Percentiles rank a stretch among this genome's conserved stretches.
These are phyloP conservation scores for Torulaspora gathmanii DNA, from an alignment of 805 yeast species.

Conservation along the genomic window DNA sequence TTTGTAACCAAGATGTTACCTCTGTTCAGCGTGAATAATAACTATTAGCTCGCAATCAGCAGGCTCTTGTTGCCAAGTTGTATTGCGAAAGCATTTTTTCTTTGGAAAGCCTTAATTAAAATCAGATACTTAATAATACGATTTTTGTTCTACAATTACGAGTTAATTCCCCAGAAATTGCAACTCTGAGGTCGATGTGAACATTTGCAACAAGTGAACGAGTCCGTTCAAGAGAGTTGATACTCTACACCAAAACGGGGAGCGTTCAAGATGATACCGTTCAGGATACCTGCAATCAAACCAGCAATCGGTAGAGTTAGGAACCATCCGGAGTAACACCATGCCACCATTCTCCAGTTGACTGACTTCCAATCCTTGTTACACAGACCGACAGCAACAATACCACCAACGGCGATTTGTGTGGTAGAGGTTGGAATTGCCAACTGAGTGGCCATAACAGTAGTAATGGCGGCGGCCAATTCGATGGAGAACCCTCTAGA, in stretches of 20 bases:
- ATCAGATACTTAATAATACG: no score
- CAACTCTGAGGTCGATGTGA: no score
- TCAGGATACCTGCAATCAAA: slow-evolving; percentile 59
- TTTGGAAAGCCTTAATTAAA: no score
- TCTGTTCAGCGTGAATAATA: no score
- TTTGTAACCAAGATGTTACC: no score
- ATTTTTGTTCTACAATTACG: no score
- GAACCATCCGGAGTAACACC: slow-evolving; percentile 71
- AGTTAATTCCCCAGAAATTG: no score
- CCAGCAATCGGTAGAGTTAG: slow-evolving; percentile 73
- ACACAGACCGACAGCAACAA: slow-evolving; percentile 70
- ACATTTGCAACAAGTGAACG: no score
- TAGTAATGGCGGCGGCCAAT: slow-evolving; percentile 71
- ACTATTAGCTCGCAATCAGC: no score
- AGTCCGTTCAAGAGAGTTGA: slow-evolving; percentile 10
- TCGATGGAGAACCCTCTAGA: slow-evolving; percentile 74
- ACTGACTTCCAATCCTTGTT: slow-evolving; percentile 58
- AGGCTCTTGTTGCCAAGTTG: no score
- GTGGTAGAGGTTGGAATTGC: slow-evolving; percentile 73
- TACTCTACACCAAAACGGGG: slow-evolving; percentile 45
- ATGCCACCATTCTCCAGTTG: slow-evolving; percentile 72
- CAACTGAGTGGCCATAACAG: slow-evolving; percentile 69
- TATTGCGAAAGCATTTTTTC: no score
- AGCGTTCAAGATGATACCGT: slow-evolving; percentile 60
- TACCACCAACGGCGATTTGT: slow-evolving; percentile 74